Percentiles rank a stretch among this genome's conserved stretches.
These are phyloP conservation scores for Wickerhamiella domercqiae DNA, from an alignment of 805 yeast species.

Conservation along the genomic window DNA sequence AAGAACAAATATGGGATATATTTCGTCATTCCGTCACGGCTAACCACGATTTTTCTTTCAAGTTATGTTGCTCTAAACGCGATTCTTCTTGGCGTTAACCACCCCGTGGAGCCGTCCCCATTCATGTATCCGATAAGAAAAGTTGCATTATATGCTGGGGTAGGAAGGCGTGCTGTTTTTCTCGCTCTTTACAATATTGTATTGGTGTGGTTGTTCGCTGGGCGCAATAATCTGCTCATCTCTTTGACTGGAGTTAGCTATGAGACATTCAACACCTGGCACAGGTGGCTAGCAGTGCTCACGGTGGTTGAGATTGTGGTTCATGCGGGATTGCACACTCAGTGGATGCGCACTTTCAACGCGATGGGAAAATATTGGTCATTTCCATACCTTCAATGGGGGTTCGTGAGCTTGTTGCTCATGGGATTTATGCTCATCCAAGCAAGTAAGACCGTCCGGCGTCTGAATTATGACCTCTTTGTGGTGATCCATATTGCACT, in stretches of 20 bases:
- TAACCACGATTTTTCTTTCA: slow-evolving; percentile 25
- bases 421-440: slow-evolving; percentile 31
- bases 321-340: slow-evolving; percentile 25
- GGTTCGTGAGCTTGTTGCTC: slow-evolving; percentile 18
- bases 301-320: slow-evolving; percentile 26
- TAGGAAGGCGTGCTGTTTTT: slow-evolving; percentile 12
- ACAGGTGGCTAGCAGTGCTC: slow-evolving; percentile 36
- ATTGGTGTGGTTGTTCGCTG: slow-evolving; percentile 38
- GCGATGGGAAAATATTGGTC: slow-evolving; percentile 14
- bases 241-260: slow-evolving; percentile 45
- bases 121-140: slow-evolving; percentile 13
- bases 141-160: slow-evolving; percentile 2
- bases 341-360: slow-evolving; percentile 18
- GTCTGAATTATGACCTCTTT: slow-evolving; percentile 40
- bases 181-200: slow-evolving; percentile 17
- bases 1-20: too few relatives aligned
- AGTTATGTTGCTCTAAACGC: slow-evolving; percentile 24
- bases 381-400: slow-evolving; percentile 14
- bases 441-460: slow-evolving; percentile 37
- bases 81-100: slow-evolving; percentile 21
- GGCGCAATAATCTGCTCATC: slow-evolving; percentile 52
- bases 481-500: slow-evolving; percentile 37
- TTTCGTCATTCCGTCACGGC: slow-evolving; percentile 4
- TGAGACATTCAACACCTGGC: slow-evolving; percentile 43
- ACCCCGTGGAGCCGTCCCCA: slow-evolving; percentile 16